Evolutionary conservation across 306 rosid genomes (phyloP), one percentile per base, ranked within the genome.

Genomic region (Cucumis melo): DNA sequence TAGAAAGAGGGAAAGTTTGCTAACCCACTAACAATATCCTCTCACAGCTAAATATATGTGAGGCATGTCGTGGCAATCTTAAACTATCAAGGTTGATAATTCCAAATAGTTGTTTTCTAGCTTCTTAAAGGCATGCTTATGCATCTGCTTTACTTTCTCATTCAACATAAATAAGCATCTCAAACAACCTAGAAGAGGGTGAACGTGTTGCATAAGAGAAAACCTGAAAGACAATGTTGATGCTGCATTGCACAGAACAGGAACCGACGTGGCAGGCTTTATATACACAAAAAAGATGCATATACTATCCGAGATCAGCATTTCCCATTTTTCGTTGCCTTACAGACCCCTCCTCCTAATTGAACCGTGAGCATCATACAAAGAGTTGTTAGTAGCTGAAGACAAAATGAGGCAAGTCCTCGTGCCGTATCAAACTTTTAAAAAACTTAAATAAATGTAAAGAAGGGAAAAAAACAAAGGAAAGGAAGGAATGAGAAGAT

Each of bases 1-100:
- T 72, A 84, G 89, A 66, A 66, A 38, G 77, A 74, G 74, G 72
- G 55, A 80, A 74, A 74, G 60, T 64, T 76, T 50, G 42, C 76
- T 29, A 72, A 48, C 27, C 58, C 24, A 27, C 23, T 8, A 67
- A 67, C 46, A 68, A 42, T 20, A 68, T 24, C 76, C 41, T 23
- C 75, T 23, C 20, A 16, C 20, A 24, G 24, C 44, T 72, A 24
- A 24, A 46, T 7, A 21, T 70, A 14, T 70, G 75, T 0, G 11
- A 46, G 74, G n/a, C 55, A 5, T 70, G 74, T 11, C 55, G 5
- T 54, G 58, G 58, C 23, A 7, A 23, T 46, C 57, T 24, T 44
- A 70, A 68, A 70, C 38, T 44, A 42, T 15, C 11, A 44, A 48
- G 16, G 59, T 27, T 27, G 27, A 10, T 48, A 24, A 48, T 50